Base-by-base conservation (phyloP, 768 basidiomycete species). In the Krasilnikovozyma curviuscula region DNA sequence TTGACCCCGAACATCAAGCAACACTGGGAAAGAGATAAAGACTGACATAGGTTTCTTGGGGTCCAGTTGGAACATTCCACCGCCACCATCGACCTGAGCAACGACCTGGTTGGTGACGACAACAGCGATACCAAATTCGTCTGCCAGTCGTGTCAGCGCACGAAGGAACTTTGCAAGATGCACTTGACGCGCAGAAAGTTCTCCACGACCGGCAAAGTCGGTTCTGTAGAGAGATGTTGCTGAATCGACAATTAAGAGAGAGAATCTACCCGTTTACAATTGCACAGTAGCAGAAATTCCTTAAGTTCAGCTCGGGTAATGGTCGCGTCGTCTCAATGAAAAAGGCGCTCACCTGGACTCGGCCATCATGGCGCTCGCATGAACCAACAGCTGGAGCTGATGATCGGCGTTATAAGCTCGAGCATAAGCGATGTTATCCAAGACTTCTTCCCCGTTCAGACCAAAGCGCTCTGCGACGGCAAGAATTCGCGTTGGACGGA, bases 401-500 rank as follows among this genome's bases (percentile, higher is more conserved):
- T 97, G 93, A 61, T 97, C 93, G 32, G 89, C 91, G 59, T 98
- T 98, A 66, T 95, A 97, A 57, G 93, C 93, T 56, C 93, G 72
- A 2, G 93, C 93, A 67, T 97, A 97, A 23, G 93, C 93, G 29
- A 98, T 82, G 57, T 98, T 98, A 64, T 98, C 93, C 54, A 97
- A 69, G 0, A 97, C 93, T 64, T 95, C 91, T 64, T 98, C 91
- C 40, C 88, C 89, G 55, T 85, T 91, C 56, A 98, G 70, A n/a
- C 93, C 93, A 62, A 79, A 89, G 43, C 93, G 72, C 67, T 93
- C 89, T 3, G 93, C 91, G 10, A 89, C 84, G 0, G 91, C 86
- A 31, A 97, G 73, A 38, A 97, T 71, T 46, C 93, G 81, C 34
- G 83, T 83, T 19, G 93, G 93, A 57, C 93, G 86, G 71, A 98